Conservation (phyloP, 2,329 filamentous ascomycete species). For the Neobulgaria alba region DNA sequence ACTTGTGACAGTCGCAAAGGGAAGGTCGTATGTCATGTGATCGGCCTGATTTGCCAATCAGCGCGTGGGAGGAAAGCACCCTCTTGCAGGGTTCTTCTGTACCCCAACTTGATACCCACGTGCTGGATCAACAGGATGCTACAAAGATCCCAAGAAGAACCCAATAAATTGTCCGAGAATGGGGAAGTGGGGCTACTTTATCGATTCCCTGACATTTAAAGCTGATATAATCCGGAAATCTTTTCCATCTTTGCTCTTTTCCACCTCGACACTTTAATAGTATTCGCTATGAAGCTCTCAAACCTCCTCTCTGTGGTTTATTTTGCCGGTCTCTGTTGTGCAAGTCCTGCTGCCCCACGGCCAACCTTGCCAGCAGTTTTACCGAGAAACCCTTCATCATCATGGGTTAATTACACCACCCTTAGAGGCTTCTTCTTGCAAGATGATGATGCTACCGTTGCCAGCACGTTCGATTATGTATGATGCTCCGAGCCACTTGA, state of each 20-base stretch:
- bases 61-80: too few species aligned
- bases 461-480: slow-evolving; percentile 56
- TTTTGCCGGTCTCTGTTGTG: background rate
- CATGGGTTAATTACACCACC: slow-evolving; percentile 47
- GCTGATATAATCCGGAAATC: background rate
- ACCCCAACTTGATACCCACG: too few species aligned
- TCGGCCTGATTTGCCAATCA: too few species aligned
- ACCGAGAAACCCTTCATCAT: background rate
- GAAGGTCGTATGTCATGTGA: too few species aligned
- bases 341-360: background rate
- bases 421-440: slow-evolving; percentile 56
- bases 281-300: background rate
- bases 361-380: slow-evolving; percentile 4
- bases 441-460: slow-evolving; percentile 47
- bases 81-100: too few species aligned
- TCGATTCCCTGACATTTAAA: background rate
- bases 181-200: background rate
- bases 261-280: background rate
- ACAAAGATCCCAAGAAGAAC: background rate
- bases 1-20: too few species aligned
- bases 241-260: background rate
- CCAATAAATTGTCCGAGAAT: background rate
- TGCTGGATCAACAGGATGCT: background rate
- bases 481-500: slow-evolving; percentile 16
- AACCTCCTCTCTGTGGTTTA: background rate